Evolutionary conservation across 768 basidiomycete genomes (phyloP).

Genomic region (Coprinellus aureogranulatus): DNA sequence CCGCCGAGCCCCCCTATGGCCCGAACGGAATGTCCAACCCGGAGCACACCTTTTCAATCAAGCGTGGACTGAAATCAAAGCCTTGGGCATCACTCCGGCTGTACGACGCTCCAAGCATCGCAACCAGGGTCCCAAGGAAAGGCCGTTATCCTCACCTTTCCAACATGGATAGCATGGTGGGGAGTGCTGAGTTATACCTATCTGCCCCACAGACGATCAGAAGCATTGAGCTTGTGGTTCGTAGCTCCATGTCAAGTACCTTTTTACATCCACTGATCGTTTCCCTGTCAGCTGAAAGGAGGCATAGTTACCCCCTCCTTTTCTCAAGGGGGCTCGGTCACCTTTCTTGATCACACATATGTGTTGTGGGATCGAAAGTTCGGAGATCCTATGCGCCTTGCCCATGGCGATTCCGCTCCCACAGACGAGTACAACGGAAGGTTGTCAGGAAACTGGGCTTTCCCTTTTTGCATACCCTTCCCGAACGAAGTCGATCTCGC

Average conservation of each 20-base stretch:
- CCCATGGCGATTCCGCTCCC: not conserved
- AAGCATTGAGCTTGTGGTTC: not conserved
- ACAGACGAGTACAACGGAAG: not conserved
- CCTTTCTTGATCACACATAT: not conserved
- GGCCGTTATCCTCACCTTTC: not conserved
- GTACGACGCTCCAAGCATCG: not conserved
- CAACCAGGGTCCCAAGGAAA: not conserved
- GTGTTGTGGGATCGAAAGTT: not conserved
- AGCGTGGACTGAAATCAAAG: not conserved
- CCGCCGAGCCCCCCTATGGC: not conserved
- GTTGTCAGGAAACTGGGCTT: not conserved
- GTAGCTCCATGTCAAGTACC: not conserved
- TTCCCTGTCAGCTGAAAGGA: constrained; percentile 4
- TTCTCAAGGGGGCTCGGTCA: not conserved
- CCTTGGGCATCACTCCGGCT: not conserved
- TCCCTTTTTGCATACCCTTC: constrained; percentile 3
- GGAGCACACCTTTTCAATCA: not conserved
- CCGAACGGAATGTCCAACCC: not conserved
- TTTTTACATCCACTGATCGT: not conserved
- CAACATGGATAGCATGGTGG: not conserved
- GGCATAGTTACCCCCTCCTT: not conserved
- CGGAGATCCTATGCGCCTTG: not conserved
- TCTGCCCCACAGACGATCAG: not conserved
- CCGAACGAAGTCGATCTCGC: not conserved
- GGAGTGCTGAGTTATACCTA: not conserved